Evolutionary conservation across 176 grass and related monocot genomes (phyloP), one percentile per base, ranked within the genome.

Genomic region (Areca catechu): DNA sequence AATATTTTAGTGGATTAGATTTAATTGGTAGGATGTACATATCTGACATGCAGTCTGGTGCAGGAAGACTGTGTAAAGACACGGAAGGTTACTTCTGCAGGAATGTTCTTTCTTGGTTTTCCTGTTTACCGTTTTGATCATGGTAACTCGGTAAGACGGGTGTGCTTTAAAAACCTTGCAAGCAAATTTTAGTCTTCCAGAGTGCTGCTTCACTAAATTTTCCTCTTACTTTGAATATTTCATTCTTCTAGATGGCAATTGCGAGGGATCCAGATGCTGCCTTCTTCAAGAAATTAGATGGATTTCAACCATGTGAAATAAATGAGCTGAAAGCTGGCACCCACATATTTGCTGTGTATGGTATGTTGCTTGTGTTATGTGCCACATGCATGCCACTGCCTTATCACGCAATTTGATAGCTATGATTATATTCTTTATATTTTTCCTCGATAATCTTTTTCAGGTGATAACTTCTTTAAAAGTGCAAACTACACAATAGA

Each of bases 401-500:
- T 53, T 53, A 65, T 19, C 20, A 5, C 9, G 65, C n/a, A 56
- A 65, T 3, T 56, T 5, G 15, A 55, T 72, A 53, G 29, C 17
- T 69, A 18, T 69, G 53, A 55, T 7, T 54, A 5, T 24, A 19
- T 1, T 5, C 5, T 63, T 27, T 50, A 58, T 62, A 5, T 69
- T 61, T 28, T 63, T 66, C 29, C 61, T 3, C 20, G 53, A 50
- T 65, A 5, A 58, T 73, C 34, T 70, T 28, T 70, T 66, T 54
- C 59, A 99, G 94, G 94, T 53, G 94, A 99, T 64, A 99, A 99
- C 78, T 99, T 99, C 77, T 99, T 99, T 53, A 93, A 71, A 75
- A 93, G 81, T 61, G 84, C 73, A 71, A 99, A 53, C 70, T 98
- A 98, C 86, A 93, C 76, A 20, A 80, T 98, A 76, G 94, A 98